A percentile compares a stretch with the other conserved stretches of the same genome.
phyloP scores from a whole-genome alignment of 208 protist genomes.

The Porcisia deanei region DNA sequence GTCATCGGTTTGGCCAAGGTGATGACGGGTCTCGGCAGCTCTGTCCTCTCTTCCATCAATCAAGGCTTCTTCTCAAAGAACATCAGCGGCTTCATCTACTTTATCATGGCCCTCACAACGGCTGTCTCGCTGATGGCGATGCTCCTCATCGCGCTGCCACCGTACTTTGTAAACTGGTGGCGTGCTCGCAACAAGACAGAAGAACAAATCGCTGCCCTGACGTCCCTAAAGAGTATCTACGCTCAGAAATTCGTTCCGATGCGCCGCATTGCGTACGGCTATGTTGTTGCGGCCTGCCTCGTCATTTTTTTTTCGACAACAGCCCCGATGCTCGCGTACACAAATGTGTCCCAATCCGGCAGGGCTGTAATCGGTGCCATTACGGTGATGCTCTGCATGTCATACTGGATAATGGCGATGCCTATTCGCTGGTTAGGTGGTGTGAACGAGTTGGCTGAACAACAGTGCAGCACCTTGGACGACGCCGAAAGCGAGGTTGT shows the following conservation, averaged over 20 bases:
- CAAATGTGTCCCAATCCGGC: constrained; percentile 21
- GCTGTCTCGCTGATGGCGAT: constrained; percentile 29
- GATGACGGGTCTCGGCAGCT: constrained; percentile 73
- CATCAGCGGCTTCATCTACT: constrained; percentile 70
- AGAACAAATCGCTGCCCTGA: constrained; percentile 37
- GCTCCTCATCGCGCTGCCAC: constrained; percentile 50
- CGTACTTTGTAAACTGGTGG: constrained; percentile 70
- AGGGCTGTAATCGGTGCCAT: constrained; percentile 42
- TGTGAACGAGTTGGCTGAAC: constrained; percentile 39
- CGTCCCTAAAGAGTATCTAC: constrained; percentile 44
- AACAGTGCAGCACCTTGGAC: constrained; percentile 6
- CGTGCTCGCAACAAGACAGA: constrained; percentile 45
- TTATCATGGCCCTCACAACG: constrained; percentile 56
- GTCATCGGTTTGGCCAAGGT: constrained; percentile 67
- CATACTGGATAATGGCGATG: constrained; percentile 50
- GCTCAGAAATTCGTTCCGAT: constrained; percentile 53
- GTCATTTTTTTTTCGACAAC: constrained; percentile 55
- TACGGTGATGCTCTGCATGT: constrained; percentile 39
- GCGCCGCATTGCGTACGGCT: constrained; percentile 54
- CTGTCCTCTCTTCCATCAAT: constrained; percentile 62
- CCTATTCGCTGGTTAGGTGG: constrained; percentile 60
- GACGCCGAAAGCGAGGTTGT: constrained; percentile 6
- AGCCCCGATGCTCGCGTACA: constrained; percentile 59
- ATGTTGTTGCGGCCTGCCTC: constrained; percentile 47
- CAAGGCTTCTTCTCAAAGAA: constrained; percentile 49